Percentiles rank a stretch among this genome's conserved stretches.
phyloP scores from a whole-genome alignment of 306 rosid species.

The Pachyrhizus erosus region DNA sequence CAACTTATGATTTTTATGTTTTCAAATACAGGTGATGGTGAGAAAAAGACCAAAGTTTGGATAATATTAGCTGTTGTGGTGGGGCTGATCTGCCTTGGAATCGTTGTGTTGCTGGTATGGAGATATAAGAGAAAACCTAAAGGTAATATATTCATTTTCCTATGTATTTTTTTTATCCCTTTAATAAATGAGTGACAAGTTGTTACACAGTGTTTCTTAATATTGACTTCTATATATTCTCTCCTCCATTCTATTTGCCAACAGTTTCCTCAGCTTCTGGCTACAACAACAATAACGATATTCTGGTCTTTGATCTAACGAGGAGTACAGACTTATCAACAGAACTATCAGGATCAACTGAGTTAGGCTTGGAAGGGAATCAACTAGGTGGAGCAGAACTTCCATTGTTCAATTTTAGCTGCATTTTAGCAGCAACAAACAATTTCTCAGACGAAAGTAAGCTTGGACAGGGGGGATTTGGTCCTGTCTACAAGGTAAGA shows the following conservation, averaged over 20 bases:
- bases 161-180: background rate
- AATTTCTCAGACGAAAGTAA: slow-evolving; percentile 68
- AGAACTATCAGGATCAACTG: slow-evolving; percentile 65
- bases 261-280: slow-evolving; percentile 41
- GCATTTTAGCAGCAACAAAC: slow-evolving; percentile 59
- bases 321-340: slow-evolving; percentile 60
- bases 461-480: slow-evolving; percentile 85
- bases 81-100: slow-evolving; percentile 49
- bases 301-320: slow-evolving; percentile 27
- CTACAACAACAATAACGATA: slow-evolving; percentile 42
- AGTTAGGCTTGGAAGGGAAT: slow-evolving; percentile 50
- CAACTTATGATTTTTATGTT: slow-evolving; percentile 31
- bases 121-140: slow-evolving; percentile 56
- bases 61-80: slow-evolving; percentile 44
- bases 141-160: slow-evolving; percentile 49
- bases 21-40: slow-evolving; percentile 46
- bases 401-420: slow-evolving; percentile 60
- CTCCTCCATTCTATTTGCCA: slow-evolving; percentile 39
- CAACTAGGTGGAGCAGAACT: slow-evolving; percentile 59
- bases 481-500: slow-evolving; percentile 59
- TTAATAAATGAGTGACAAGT: background rate
- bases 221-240: background rate
- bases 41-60: slow-evolving; percentile 43
- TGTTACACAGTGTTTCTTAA: background rate
- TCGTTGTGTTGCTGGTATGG: slow-evolving; percentile 54